phyloP scores from a whole-genome alignment of 1,284 basidiomycete species.

The Malassezia equina region DNA sequence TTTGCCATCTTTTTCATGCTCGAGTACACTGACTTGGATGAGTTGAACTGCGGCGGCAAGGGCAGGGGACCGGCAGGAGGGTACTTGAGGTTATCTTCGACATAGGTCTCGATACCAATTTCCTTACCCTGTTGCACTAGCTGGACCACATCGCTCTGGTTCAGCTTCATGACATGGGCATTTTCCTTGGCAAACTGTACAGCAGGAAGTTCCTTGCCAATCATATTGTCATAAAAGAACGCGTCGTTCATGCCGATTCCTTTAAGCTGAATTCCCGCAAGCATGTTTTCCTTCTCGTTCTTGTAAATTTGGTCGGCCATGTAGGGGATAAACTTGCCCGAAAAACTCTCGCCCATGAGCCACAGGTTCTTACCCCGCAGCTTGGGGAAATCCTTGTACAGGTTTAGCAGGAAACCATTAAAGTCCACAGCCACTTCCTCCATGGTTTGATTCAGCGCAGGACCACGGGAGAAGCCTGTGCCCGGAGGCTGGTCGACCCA shows the following conservation, averaged over 20 bases:
- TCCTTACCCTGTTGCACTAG: constrained; percentile 23
- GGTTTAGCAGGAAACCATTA: constrained; percentile 34
- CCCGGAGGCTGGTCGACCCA: constrained; percentile 76
- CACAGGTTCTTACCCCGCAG: constrained; percentile 24
- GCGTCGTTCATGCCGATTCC: constrained; percentile 40
- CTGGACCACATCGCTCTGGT: constrained; percentile 17
- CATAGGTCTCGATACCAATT: constrained; percentile 26
- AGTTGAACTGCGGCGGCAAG: constrained; percentile 14
- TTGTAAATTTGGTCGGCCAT: constrained; percentile 51
- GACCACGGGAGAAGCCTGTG: constrained; percentile 68
- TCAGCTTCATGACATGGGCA: constrained; percentile 14
- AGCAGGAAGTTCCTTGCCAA: constrained; percentile 26
- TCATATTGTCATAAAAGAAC: constrained; percentile 22
- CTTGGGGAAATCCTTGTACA: constrained; percentile 26
- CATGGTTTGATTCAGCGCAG: constrained; percentile 54
- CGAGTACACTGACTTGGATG: constrained; percentile 4
- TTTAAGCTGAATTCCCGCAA: constrained; percentile 27
- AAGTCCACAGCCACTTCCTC: constrained; percentile 47
- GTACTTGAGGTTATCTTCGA: constrained; percentile 31
- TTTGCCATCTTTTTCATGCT: background rate
- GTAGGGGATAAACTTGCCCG: constrained; percentile 93
- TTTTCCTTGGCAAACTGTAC: constrained; percentile 17
- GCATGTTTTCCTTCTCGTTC: constrained; percentile 19
- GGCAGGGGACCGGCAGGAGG: constrained; percentile 28
- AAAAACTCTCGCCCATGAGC: constrained; percentile 58